These are phyloP conservation scores for Thraustochytrium sp. DNA, from an alignment of 352 stramenopile genomes.

Conservation along the genomic window DNA sequence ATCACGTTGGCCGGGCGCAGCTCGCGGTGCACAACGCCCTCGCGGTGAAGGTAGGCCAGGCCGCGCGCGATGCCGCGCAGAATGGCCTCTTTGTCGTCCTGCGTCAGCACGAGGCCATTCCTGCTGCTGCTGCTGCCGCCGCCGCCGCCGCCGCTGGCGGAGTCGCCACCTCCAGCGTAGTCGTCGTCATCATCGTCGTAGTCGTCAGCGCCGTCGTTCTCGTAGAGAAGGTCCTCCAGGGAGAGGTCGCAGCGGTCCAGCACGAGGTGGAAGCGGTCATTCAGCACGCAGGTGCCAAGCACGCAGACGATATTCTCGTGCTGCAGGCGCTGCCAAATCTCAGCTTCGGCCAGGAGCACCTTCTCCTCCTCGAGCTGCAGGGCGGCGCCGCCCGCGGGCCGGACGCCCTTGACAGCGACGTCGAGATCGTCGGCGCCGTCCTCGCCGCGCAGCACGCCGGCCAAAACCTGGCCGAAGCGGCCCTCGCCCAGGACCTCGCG, in stretches of 20 bases:
- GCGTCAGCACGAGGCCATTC: neutral
- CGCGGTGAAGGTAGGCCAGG: slow-evolving; percentile 72
- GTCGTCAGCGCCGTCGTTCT: neutral
- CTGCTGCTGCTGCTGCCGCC: too few species aligned
- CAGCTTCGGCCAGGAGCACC: neutral
- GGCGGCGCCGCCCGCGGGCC: neutral
- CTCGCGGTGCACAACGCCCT: slow-evolving; percentile 87
- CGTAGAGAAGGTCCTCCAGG: neutral
- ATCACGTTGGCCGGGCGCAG: slow-evolving; percentile 84
- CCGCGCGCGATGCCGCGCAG: slow-evolving; percentile 65
- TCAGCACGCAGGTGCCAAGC: neutral
- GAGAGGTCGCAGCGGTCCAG: neutral
- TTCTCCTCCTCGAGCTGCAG: neutral
- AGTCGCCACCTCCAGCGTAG: too few species aligned
- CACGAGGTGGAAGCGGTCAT: neutral
- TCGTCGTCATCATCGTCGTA: too few species aligned
- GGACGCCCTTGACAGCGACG: neutral
- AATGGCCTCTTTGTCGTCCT: neutral
- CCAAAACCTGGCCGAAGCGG: neutral
- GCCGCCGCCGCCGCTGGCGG: too few species aligned
- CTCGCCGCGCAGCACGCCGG: neutral
- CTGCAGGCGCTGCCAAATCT: neutral
- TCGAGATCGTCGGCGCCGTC: neutral
- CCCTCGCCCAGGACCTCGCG: neutral
- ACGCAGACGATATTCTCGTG: neutral